phyloP scores from a whole-genome alignment of 371 early-diverging fungal species.

The Lichtheimia ornata region DNA sequence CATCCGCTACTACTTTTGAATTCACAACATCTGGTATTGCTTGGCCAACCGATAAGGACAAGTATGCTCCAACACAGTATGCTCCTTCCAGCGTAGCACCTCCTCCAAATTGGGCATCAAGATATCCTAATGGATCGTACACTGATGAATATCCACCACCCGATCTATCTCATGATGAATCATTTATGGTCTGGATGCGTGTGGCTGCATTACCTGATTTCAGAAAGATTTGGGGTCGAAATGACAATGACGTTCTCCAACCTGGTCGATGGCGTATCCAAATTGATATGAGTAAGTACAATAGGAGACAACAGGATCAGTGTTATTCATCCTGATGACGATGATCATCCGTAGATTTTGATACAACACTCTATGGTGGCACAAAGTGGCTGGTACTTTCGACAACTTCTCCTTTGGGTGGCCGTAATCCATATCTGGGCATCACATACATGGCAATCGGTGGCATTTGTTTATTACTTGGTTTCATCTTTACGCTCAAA shows the following conservation, averaged over 20 bases:
- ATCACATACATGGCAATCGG: conserved; percentile 92
- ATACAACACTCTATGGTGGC: conserved; percentile 80
- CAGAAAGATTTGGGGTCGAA: conserved; percentile 92
- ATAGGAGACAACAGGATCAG: background rate
- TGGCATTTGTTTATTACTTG: conserved; percentile 79
- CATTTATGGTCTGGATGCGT: conserved; percentile 99
- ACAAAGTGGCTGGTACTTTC: conserved; percentile 92
- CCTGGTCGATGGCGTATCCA: conserved; percentile 68
- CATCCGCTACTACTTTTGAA: conserved; percentile 35
- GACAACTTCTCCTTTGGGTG: conserved; percentile 90
- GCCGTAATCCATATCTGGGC: conserved; percentile 93
- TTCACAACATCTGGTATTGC: conserved; percentile 76
- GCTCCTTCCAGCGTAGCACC: conserved; percentile 58
- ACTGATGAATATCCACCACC: conserved; percentile 66
- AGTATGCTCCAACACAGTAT: conserved; percentile 68
- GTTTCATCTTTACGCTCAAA: conserved; percentile 80
- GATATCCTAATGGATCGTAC: conserved; percentile 65
- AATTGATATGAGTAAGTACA: conserved; percentile 67
- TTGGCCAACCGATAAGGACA: conserved; percentile 85
- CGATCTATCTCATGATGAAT: conserved; percentile 70
- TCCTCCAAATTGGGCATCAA: conserved; percentile 77
- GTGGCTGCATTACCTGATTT: conserved; percentile 95
- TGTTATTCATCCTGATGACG: background rate
- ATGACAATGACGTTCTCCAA: conserved; percentile 54
- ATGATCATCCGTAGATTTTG: conserved; percentile 62